These are phyloP conservation scores for Yamadazyma ubonensis DNA, from an alignment of 805 yeast genomes.

Conservation along the genomic window DNA sequence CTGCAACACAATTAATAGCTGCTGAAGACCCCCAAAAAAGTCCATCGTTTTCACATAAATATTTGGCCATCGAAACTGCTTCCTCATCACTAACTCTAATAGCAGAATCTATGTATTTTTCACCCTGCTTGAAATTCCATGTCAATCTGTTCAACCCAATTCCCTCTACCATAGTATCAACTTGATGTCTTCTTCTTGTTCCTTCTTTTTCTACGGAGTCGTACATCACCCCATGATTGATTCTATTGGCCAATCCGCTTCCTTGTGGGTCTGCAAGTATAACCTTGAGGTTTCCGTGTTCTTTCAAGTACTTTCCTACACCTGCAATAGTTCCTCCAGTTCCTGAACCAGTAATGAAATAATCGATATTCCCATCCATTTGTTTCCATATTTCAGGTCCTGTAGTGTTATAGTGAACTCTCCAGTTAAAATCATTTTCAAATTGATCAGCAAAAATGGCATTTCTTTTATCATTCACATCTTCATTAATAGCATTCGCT, in stretches of 20 bases:
- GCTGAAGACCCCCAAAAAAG: conserved; percentile 88
- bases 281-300: conserved; percentile 52
- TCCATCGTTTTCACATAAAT: conserved; percentile 78
- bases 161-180: conserved; percentile 92
- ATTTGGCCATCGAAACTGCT: conserved; percentile 87
- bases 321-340: conserved; percentile 98
- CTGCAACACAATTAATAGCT: conserved; percentile 93
- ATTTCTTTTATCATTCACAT: conserved; percentile 33
- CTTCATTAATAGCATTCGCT: conserved; percentile 51
- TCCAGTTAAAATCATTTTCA: conserved; percentile 91
- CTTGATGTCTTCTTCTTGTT: conserved; percentile 91
- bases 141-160: conserved; percentile 89
- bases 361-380: conserved; percentile 62
- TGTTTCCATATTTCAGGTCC: conserved; percentile 93
- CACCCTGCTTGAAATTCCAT: conserved; percentile 72
- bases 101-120: conserved; percentile 70
- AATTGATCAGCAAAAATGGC: conserved; percentile 95
- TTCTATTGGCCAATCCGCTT: conserved; percentile 81
- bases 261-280: conserved; percentile 96
- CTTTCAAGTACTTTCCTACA: conserved; percentile 74
- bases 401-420: conserved; percentile 73
- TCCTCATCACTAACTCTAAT: conserved; percentile 75
- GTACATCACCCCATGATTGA: conserved; percentile 92
- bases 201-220: conserved; percentile 89
- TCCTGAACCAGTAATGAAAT: conserved; percentile 88